Base-by-base conservation (phyloP, 2,329 filamentous ascomycete species). In the Myriosclerotinia curreyana region DNA sequence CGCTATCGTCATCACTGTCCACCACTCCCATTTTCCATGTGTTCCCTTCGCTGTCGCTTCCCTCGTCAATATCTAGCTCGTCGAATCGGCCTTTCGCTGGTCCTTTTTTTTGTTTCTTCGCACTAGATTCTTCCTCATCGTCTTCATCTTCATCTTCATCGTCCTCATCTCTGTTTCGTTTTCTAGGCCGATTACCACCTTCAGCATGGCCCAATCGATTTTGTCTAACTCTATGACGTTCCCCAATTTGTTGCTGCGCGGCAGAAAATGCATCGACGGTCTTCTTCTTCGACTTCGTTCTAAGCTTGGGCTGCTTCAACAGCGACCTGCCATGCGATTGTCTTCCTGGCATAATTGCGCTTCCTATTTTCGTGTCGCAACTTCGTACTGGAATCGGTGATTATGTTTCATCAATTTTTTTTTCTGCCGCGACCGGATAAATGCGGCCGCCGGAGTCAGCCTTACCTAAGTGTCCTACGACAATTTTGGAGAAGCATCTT, bases 11-110 rank as follows among this genome's bases (percentile, higher is more conserved):
- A 61, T 88, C 86, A 52, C 83, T 84, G 56, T 83, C 84, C 28
- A 88, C 85, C 55, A 86, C 79, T 9, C 88, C 88, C 70, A 89
- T 76, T 60, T 80, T 84, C 87, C 87, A 90, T 68, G 85, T 81
- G 68, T 89, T 85, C 20, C 88, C 88, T 67, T 89, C 86, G 22
- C 84, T 86, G 71, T 91, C 88, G 67, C 84, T 88, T 31, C 87
- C 88, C 68, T 80, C 80, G 62, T 86, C 83, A 1, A 81, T 73
- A 68, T 83, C 82, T 36, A 79, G 75, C 46, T 80, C 79, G 52
- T 75, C 75, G 61, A 72, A 73, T 58, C 70, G 69, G 25, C 69
- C 72, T 48, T 73, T 74, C 25, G 63, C 54, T 44, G 69, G 62
- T 2, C 67, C 69, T 59, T 72, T 72, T 59, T 70, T 69, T 50